These are phyloP conservation scores for Trichosporon asahii DNA, from an alignment of 1,284 basidiomycete species.

Conservation along the genomic window DNA sequence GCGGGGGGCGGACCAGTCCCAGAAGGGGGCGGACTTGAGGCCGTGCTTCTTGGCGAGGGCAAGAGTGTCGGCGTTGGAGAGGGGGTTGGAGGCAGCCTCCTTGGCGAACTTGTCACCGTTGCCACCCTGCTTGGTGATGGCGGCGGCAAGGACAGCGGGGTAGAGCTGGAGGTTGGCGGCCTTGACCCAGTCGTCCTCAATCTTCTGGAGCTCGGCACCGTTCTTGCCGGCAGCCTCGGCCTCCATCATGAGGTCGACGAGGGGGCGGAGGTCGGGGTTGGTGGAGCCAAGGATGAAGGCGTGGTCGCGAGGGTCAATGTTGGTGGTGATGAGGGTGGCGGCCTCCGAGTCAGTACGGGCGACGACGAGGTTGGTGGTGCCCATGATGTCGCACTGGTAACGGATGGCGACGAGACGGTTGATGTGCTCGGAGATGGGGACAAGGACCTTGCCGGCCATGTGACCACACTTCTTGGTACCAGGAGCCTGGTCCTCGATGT, in stretches of 20 bases:
- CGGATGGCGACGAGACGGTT: slow-evolving; percentile 73
- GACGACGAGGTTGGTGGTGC: slow-evolving; percentile 69
- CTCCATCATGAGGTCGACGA: slow-evolving; percentile 76
- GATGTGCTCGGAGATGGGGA: slow-evolving; percentile 70
- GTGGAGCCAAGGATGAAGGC: slow-evolving; percentile 92
- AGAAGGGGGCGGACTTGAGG: slow-evolving; percentile 62
- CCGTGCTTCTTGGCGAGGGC: slow-evolving; percentile 76
- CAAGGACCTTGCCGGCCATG: slow-evolving; percentile 69
- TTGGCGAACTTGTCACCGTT: slow-evolving; percentile 44
- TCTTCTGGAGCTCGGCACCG: slow-evolving; percentile 73
- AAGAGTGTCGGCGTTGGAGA: slow-evolving; percentile 68
- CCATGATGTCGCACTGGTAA: slow-evolving; percentile 76
- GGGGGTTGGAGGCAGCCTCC: slow-evolving; percentile 50
- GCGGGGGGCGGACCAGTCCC: slow-evolving; percentile 91
- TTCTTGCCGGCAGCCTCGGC: slow-evolving; percentile 77
- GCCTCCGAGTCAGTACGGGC: slow-evolving; percentile 80
- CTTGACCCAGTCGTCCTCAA: slow-evolving; percentile 83
- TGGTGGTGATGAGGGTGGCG: slow-evolving; percentile 92
- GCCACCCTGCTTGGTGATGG: slow-evolving; percentile 65
- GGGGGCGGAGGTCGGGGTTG: slow-evolving; percentile 64
- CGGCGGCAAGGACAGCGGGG: slow-evolving; percentile 68
- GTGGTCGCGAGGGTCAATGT: slow-evolving; percentile 95
- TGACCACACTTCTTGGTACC: slow-evolving; percentile 59
- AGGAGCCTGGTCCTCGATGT: slow-evolving; percentile 73
- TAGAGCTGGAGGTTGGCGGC: slow-evolving; percentile 77